A percentile compares a stretch with the other conserved stretches of the same genome.
Evolutionary conservation across 2,329 filamentous ascomycete species (phyloP).

Genomic region (Neopestalotiopsis sp.): DNA sequence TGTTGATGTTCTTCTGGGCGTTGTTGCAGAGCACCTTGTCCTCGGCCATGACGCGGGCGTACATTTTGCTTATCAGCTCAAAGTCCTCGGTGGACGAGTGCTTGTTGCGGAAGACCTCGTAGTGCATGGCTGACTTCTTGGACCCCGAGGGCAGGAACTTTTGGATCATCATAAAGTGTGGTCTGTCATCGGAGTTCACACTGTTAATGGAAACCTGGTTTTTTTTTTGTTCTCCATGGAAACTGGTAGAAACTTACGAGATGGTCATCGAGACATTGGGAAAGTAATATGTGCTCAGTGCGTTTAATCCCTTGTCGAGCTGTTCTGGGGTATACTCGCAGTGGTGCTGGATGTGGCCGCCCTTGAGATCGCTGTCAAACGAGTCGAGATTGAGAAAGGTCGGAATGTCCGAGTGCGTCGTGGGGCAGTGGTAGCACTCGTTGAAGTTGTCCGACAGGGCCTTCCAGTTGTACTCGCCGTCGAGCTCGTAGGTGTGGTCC

Average conservation of each 20-base stretch:
- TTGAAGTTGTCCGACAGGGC: constrained; percentile 55
- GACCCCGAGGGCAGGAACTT: constrained; percentile 62
- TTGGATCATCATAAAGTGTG: constrained; percentile 69
- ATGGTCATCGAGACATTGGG: constrained; percentile 57
- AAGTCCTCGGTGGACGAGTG: constrained; percentile 63
- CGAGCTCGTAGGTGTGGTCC: constrained; percentile 46
- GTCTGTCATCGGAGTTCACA: constrained; percentile 37
- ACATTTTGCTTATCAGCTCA: constrained; percentile 60
- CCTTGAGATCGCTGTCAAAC: constrained; percentile 57
- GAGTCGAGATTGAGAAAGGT: constrained; percentile 33
- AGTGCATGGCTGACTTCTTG: constrained; percentile 59
- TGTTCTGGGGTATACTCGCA: constrained; percentile 53
- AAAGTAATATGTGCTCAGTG: constrained; percentile 54
- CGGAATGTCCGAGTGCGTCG: constrained; percentile 52
- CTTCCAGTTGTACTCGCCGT: constrained; percentile 50
- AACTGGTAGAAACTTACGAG: constrained; percentile 45
- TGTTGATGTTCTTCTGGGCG: constrained; percentile 65
- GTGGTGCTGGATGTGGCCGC: constrained; percentile 56
- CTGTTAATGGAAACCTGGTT: neutral
- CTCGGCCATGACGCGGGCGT: constrained; percentile 68
- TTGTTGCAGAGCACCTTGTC: constrained; percentile 67
- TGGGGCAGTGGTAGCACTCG: constrained; percentile 56
- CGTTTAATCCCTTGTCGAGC: constrained; percentile 49
- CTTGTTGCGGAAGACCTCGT: constrained; percentile 69
- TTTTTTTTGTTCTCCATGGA: neutral